A percentile compares a stretch with the other conserved stretches of the same genome.
phyloP scores from a whole-genome alignment of 371 early-diverging fungal species.

The Mortierella sp. region DNA sequence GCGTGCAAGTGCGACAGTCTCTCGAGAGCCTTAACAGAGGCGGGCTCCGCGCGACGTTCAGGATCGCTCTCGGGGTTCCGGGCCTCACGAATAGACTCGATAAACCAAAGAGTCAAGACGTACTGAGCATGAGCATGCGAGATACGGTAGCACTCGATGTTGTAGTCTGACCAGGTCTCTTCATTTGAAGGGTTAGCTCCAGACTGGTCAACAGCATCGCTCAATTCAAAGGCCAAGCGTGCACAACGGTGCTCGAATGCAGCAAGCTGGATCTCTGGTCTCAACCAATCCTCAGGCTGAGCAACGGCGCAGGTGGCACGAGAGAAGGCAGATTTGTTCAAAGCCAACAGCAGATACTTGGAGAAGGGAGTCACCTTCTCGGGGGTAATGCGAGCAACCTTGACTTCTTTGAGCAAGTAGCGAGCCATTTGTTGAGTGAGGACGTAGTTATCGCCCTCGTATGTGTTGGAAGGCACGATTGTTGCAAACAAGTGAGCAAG shows the following conservation, averaged over 20 bases:
- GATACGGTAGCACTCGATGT: conserved; percentile 71
- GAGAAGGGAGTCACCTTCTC: conserved; percentile 62
- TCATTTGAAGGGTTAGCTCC: conserved; percentile 66
- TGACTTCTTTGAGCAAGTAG: conserved; percentile 74
- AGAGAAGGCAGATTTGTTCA: conserved; percentile 61
- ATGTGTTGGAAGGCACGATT: conserved; percentile 49
- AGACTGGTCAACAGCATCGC: conserved; percentile 65
- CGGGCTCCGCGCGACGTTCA: conserved; percentile 42
- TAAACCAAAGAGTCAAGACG: conserved; percentile 71
- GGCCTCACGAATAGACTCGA: conserved; percentile 62
- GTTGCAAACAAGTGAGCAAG: conserved; percentile 80
- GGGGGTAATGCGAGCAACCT: conserved; percentile 62
- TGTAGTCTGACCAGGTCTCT: conserved; percentile 64
- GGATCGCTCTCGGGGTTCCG: conserved; percentile 31
- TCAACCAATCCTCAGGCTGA: conserved; percentile 65
- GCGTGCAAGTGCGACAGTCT: conserved; percentile 70
- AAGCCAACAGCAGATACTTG: conserved; percentile 59
- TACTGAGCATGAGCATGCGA: conserved; percentile 78
- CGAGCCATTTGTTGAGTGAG: conserved; percentile 83
- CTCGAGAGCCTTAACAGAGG: conserved; percentile 60
- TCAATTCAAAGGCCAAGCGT: conserved; percentile 68
- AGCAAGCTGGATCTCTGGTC: conserved; percentile 69
- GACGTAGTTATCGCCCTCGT: conserved; percentile 85
- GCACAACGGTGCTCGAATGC: conserved; percentile 79
- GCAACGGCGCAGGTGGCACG: conserved; percentile 60